Percentiles rank a stretch among this genome's conserved stretches.
These are phyloP conservation scores for Hibiscus tridactylites DNA, from an alignment of 345 rosid species.

Conservation along the genomic window DNA sequence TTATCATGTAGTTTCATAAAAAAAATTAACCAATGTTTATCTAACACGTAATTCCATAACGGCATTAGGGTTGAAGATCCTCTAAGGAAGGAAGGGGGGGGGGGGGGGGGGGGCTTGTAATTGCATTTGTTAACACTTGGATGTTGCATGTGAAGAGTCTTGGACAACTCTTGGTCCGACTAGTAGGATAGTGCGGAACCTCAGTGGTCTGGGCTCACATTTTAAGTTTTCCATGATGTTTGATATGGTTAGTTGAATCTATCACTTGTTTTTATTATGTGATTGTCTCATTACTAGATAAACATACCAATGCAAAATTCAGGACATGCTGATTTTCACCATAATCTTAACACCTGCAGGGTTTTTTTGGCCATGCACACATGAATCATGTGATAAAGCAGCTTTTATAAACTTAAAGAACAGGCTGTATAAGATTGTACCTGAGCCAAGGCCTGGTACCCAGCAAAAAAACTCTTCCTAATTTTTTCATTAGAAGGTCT, in stretches of 20 bases:
- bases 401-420: conserved; percentile 1
- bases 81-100: too few relatives aligned
- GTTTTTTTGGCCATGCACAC: not conserved
- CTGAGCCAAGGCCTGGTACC: conserved; percentile 99
- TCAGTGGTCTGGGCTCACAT: not conserved
- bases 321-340: not conserved
- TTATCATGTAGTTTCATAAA: too few relatives aligned
- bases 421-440: conserved; percentile 28
- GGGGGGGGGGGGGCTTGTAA: too few relatives aligned
- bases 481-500: conserved; percentile 54
- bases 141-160: too few relatives aligned
- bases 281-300: not conserved
- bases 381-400: not conserved
- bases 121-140: too few relatives aligned
- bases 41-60: too few relatives aligned
- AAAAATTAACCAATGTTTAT: too few relatives aligned
- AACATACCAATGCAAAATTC: not conserved
- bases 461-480: conserved; percentile 90
- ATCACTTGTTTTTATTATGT: too few relatives aligned
- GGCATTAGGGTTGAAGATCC: too few relatives aligned
- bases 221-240: not conserved
- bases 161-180: not conserved
- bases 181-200: not conserved
- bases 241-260: too few relatives aligned
- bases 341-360: not conserved